A percentile compares a stretch with the other conserved stretches of the same genome.
Evolutionary conservation across 1,139 yeast genomes (phyloP).

Genomic region (Geotrichum macrosporum): DNA sequence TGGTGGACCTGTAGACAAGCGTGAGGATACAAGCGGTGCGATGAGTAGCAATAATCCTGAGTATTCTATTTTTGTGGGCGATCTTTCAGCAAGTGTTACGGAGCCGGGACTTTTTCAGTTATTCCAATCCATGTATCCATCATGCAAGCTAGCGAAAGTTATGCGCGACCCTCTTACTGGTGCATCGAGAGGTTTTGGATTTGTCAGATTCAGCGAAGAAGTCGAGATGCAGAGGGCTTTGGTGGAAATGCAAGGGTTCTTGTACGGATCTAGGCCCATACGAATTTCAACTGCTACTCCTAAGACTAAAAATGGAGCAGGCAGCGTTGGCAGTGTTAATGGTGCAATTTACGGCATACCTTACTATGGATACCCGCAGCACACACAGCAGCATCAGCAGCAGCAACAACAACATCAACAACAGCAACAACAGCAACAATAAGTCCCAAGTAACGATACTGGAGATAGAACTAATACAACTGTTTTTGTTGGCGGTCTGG

Average conservation of each 20-base stretch:
- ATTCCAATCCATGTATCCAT: constrained; percentile 66
- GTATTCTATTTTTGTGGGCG: constrained; percentile 80
- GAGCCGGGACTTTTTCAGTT: constrained; percentile 66
- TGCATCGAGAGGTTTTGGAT: constrained; percentile 84
- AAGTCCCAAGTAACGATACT: constrained; percentile 41
- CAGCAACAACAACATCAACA: no score
- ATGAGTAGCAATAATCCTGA: constrained; percentile 46
- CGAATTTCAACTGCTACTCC: constrained; percentile 74
- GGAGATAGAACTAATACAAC: constrained; percentile 84
- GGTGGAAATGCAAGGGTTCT: constrained; percentile 74
- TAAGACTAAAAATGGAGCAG: constrained; percentile 44
- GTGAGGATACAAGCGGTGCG: no score
- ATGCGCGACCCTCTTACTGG: constrained; percentile 78
- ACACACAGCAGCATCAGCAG: no score
- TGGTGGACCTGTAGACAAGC: constrained; percentile 44
- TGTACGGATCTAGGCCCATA: constrained; percentile 69
- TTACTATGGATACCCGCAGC: not conserved
- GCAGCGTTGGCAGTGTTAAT: no score
- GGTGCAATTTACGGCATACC: constrained; percentile 2
- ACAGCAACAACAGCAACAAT: not conserved
- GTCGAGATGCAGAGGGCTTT: constrained; percentile 70
- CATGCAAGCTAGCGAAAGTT: constrained; percentile 79
- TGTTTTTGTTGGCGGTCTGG: constrained; percentile 89
- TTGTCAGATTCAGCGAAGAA: constrained; percentile 70
- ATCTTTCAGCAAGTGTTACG: constrained; percentile 68